Evolutionary conservation across 768 basidiomycete genomes (phyloP).

Genomic region (Podaxis pistillaris): DNA sequence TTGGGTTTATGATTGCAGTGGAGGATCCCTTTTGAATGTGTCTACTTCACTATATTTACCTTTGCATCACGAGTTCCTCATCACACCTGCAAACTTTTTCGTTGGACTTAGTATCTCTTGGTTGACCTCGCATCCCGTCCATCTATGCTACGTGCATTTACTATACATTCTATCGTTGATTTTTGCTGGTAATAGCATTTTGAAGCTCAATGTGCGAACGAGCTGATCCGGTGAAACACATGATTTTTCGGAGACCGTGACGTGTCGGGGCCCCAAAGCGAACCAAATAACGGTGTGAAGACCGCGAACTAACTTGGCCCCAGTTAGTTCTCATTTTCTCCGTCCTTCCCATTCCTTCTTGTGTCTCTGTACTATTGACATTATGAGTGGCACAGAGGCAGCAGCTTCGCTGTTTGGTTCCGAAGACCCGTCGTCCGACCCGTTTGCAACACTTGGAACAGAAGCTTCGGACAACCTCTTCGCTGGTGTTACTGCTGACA

Average conservation of each 20-base stretch:
- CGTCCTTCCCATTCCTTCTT: background rate
- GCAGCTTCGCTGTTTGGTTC: constrained; percentile 80
- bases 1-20: background rate
- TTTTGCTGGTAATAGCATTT: background rate
- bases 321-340: background rate
- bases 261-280: constrained; percentile 18
- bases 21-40: background rate
- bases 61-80: background rate
- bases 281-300: constrained; percentile 17
- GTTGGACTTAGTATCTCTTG: constrained; percentile 3
- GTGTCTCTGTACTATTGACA: constrained; percentile 2
- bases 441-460: constrained; percentile 59
- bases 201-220: background rate
- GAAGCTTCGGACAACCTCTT: constrained; percentile 12
- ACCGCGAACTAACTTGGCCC: background rate
- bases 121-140: background rate
- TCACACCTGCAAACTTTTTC: background rate
- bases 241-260: constrained; percentile 10
- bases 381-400: constrained; percentile 69
- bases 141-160: background rate
- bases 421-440: constrained; percentile 59
- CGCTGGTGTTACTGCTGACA: constrained; percentile 1
- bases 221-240: constrained; percentile 5
- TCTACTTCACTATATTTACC: constrained; percentile 6
- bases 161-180: constrained; percentile 1